Evolutionary conservation across 1,284 basidiomycete genomes (phyloP).

Genomic region (Schizophyllum amplum): DNA sequence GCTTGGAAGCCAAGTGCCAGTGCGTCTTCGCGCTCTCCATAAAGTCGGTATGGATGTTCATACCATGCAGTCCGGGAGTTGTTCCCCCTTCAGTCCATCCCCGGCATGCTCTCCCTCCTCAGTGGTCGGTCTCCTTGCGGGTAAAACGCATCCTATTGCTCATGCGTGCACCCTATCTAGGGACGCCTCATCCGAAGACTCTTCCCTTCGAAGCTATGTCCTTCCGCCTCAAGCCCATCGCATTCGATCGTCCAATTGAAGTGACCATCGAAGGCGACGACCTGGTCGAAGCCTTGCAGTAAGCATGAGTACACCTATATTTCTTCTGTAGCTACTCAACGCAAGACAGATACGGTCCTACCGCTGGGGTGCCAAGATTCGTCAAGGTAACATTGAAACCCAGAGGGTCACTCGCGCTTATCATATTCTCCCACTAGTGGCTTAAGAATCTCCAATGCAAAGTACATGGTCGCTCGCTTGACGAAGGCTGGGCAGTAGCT

Average conservation of each 20-base stretch:
- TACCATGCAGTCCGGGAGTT: conserved; percentile 13
- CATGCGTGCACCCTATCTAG: conserved; percentile 4
- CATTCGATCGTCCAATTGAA: conserved; percentile 3
- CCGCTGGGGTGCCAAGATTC: conserved; percentile 7
- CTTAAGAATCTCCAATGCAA: conserved; percentile 9
- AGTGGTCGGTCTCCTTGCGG: conserved; percentile 10
- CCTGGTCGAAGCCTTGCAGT: conserved; percentile 10
- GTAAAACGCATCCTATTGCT: background rate
- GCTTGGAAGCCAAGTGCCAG: conserved; percentile 12
- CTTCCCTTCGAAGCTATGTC: conserved; percentile 15
- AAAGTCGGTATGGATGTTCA: background rate
- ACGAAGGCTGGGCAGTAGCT: conserved; percentile 6
- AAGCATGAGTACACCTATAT: background rate
- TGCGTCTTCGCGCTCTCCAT: background rate
- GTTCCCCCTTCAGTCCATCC: conserved; percentile 10
- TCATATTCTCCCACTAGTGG: conserved; percentile 7
- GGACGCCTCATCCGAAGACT: conserved; percentile 9
- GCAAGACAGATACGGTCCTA: conserved; percentile 11
- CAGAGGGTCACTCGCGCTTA: background rate
- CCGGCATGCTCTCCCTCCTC: conserved; percentile 11
- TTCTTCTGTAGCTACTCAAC: background rate
- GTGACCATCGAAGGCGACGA: conserved; percentile 7
- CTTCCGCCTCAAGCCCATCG: conserved; percentile 10
- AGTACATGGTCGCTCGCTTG: conserved; percentile 9
- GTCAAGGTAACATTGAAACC: conserved; percentile 4